phyloP scores from a whole-genome alignment of 169 alveolate genomes.

The Eimeria sp. region DNA sequence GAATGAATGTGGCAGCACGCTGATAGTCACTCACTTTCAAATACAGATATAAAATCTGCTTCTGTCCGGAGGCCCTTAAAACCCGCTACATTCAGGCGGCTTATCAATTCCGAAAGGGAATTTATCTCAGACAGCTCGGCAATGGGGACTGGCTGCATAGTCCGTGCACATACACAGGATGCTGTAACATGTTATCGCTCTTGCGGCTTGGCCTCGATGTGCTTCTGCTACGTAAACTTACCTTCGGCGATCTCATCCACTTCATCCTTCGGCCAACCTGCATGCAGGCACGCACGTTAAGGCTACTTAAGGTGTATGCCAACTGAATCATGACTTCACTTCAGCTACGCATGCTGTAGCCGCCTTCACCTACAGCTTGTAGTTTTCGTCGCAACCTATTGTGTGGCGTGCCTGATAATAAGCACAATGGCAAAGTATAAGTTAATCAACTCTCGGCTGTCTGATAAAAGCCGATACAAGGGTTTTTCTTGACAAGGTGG shows the following conservation, averaged over 20 bases:
- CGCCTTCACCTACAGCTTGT: background rate
- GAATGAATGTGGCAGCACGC: background rate
- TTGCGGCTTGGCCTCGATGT: background rate
- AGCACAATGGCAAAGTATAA: background rate
- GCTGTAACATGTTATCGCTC: background rate
- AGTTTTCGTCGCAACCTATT: conserved; percentile 35
- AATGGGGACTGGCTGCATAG: conserved; percentile 22
- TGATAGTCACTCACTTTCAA: conserved; percentile 3
- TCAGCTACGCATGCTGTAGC: background rate
- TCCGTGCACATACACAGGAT: background rate
- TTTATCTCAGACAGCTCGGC: background rate
- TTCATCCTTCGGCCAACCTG: background rate
- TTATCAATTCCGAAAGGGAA: background rate
- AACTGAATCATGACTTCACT: background rate
- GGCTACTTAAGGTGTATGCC: too few relatives aligned
- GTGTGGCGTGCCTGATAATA: conserved; percentile 19
- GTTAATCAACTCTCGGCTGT: too few relatives aligned
- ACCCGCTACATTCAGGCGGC: conserved; percentile 53
- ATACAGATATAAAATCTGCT: conserved; percentile 8
- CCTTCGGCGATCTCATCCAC: conserved; percentile 6
- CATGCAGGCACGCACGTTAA: background rate
- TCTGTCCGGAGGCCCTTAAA: conserved; percentile 56
- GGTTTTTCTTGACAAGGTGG: background rate
- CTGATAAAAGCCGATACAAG: background rate
- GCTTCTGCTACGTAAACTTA: background rate